Percentiles rank a stretch among this genome's conserved stretches.
Conservation (phyloP, 257 asterid species). For the Jaltomata sinuosa region DNA sequence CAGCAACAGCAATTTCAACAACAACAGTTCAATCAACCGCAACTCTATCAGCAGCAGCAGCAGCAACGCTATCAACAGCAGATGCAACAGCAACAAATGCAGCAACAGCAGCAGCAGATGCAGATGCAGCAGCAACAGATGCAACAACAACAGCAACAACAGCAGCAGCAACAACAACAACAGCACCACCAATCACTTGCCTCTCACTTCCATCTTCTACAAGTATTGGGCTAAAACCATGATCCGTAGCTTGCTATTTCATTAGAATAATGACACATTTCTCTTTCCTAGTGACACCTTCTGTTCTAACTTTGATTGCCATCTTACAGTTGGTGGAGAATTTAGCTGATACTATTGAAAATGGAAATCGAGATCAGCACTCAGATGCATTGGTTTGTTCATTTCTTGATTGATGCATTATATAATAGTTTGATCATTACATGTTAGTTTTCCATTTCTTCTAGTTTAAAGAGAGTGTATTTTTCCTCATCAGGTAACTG, state of each 20-base stretch:
- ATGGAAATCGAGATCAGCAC: constrained; percentile 87
- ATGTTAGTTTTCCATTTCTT: not conserved
- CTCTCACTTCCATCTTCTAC: constrained; percentile 66
- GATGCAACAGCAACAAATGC: constrained; percentile 15
- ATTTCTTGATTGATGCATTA: not conserved
- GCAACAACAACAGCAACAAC: constrained; percentile 8
- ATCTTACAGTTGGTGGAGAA: constrained; percentile 73
- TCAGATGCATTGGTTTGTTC: constrained; percentile 75
- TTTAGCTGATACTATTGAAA: constrained; percentile 67
- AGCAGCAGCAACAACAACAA: constrained; percentile 20
- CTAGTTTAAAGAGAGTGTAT: not conserved
- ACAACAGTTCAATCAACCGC: constrained; percentile 49
- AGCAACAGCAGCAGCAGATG: constrained; percentile 34
- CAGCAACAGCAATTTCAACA: constrained; percentile 57
- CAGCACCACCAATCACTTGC: constrained; percentile 69
- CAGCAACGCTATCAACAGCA: constrained; percentile 9
- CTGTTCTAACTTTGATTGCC: not conserved
- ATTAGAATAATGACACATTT: not conserved
- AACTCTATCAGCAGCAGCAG: constrained; percentile 12
- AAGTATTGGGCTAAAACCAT: constrained; percentile 21
- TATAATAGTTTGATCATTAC: not conserved
- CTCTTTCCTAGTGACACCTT: not conserved
- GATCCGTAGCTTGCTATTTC: not conserved
- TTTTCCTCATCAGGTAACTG: constrained; percentile 47
- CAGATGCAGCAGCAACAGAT: constrained; percentile 23